phyloP scores from a whole-genome alignment of 2,329 filamentous ascomycete genomes.

The Didymella segeticola region DNA sequence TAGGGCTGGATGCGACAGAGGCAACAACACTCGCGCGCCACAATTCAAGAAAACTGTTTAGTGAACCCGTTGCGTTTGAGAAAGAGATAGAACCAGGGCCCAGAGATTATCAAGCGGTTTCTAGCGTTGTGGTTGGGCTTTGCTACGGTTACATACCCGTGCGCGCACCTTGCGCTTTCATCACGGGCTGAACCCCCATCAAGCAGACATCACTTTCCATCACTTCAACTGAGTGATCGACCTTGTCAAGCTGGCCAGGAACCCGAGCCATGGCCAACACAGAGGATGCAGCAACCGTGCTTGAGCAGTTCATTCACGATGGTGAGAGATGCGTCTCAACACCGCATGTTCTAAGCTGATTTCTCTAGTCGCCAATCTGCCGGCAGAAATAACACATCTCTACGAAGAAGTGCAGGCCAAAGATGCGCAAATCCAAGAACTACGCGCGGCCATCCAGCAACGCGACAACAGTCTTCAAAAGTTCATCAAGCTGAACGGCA shows the following conservation, averaged over 20 bases:
- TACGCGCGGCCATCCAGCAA: slow-evolving; percentile 71
- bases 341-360: slow-evolving; percentile 14
- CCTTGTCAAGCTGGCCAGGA: too few species aligned
- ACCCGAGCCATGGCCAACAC: slow-evolving; percentile 43
- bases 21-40: slow-evolving; percentile 6
- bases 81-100: background rate
- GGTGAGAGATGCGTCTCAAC: slow-evolving; percentile 47
- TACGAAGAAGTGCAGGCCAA: slow-evolving; percentile 85
- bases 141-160: background rate
- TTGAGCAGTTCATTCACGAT: slow-evolving; percentile 80
- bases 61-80: background rate
- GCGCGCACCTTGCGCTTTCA: background rate
- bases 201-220: background rate
- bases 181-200: background rate
- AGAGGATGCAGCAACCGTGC: slow-evolving; percentile 71
- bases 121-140: background rate
- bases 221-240: background rate
- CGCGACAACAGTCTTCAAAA: slow-evolving; percentile 79
- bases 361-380: slow-evolving; percentile 71
- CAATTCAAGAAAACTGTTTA: background rate
- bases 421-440: slow-evolving; percentile 74
- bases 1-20: slow-evolving; percentile 7
- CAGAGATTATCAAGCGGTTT: background rate
- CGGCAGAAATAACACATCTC: slow-evolving; percentile 81
- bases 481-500: slow-evolving; percentile 79